Evolutionary conservation across 257 asterid genomes (phyloP).

Genomic region (Nicotiana tomentosiformis): DNA sequence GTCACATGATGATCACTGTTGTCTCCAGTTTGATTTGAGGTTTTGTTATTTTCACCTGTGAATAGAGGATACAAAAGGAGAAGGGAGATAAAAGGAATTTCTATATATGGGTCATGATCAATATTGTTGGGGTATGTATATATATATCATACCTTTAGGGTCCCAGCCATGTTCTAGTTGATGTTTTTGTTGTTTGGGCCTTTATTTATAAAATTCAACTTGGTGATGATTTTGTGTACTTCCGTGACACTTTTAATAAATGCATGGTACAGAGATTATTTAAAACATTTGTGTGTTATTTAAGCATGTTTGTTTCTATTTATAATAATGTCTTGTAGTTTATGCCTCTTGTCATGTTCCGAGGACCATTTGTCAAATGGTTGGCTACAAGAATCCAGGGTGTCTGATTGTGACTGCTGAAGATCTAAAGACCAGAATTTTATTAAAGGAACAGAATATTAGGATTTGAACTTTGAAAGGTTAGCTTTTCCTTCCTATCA

Average conservation of each 20-base stretch:
- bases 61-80: slow-evolving; percentile 26
- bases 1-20: slow-evolving; percentile 5
- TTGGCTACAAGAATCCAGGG: slow-evolving; percentile 18
- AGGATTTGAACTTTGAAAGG: not conserved
- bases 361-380: not conserved
- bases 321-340: not conserved
- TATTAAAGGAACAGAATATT: not conserved
- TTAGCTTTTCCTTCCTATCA: not conserved
- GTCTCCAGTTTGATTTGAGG: slow-evolving; percentile 9
- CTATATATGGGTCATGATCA: slow-evolving; percentile 17
- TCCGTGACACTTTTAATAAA: slow-evolving; percentile 21
- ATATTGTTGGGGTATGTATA: slow-evolving; percentile 21
- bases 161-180: slow-evolving; percentile 17
- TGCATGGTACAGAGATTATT: not conserved
- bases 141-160: slow-evolving; percentile 24
- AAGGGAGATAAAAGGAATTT: slow-evolving; percentile 20
- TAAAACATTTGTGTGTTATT: slow-evolving; percentile 12
- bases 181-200: slow-evolving; percentile 16
- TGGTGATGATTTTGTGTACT: slow-evolving; percentile 18
- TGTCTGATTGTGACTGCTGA: slow-evolving; percentile 13
- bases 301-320: slow-evolving; percentile 9
- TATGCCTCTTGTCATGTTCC: slow-evolving; percentile 18
- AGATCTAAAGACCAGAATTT: not conserved
- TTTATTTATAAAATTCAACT: slow-evolving; percentile 10
- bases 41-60: slow-evolving; percentile 32